Base-by-base conservation (phyloP, 495 filamentous ascomycete species). In the Lichina pygmaea region DNA sequence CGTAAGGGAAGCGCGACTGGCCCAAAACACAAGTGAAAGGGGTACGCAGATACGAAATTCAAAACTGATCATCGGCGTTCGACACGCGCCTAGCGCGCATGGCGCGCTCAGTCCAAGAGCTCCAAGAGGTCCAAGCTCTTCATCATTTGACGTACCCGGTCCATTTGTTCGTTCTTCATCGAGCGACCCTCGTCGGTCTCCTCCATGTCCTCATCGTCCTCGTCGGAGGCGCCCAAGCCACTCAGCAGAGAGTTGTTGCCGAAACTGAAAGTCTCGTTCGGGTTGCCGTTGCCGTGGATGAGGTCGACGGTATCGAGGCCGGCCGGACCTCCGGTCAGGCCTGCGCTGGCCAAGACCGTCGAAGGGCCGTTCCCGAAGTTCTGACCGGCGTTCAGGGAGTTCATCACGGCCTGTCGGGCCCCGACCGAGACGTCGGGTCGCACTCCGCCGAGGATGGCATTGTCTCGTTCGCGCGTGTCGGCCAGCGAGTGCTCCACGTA, bases 371-470 rank as follows among this genome's bases (percentile, higher is more conserved):
- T 61, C 24, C 65, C 67, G 49, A 77, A 75, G 34, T 71, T 68
- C 50, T 71, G 70, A 30, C 65, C 66, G 41, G 66, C 67, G 52
- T 66, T 70, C 40, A 72, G 68, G 33, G 69, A 68, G 52, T 71
- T 76, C 47, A 79, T 58, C 42, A 71, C 70, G 34, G 71, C 68
- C 52, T 80, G 75, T 44, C 80, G 68, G 49, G 75, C 61, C 32
- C 72, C 68, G 53, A 82, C 65, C 36, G 77, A 74, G 57, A 89
- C 75, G 49, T 94, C 89, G 2, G 89, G 89, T 38, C 86, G 74
- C 6, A 95, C 84, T 9, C 89, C 89, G 38, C 89, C 89, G n/a
- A 99, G 76, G 43, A 99, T 91, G 8, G 89, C 89, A 59, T 99
- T 99, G 52, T 99, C 89, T 39, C 89, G 78, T 59, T 95, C 86